Conservation (phyloP, 768 basidiomycete genomes). For the Rhizopogon vinicolor region DNA sequence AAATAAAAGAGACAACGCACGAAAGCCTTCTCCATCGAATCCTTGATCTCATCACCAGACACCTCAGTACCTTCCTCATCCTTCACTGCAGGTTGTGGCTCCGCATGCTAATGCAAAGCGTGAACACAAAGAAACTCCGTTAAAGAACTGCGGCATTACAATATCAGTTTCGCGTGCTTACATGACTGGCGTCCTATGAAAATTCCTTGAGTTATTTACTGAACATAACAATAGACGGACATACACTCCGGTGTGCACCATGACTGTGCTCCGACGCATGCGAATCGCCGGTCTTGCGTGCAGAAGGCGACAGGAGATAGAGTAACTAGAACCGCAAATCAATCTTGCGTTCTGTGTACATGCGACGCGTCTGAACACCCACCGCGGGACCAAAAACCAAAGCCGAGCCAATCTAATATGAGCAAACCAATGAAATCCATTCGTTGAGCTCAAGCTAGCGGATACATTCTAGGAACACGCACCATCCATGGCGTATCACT, state of each 20-base stretch:
- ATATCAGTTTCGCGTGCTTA: slow-evolving; percentile 7
- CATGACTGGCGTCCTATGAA: slow-evolving; percentile 13
- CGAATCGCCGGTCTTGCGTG: slow-evolving; percentile 17
- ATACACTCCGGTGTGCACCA: slow-evolving; percentile 9
- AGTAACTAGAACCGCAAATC: slow-evolving; percentile 15
- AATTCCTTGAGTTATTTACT: neutral
- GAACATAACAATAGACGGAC: slow-evolving; percentile 5
- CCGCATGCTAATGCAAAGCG: slow-evolving; percentile 11
- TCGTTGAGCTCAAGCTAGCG: neutral
- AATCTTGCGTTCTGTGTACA: neutral
- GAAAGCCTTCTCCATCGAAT: slow-evolving; percentile 21
- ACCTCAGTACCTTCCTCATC: slow-evolving; percentile 28
- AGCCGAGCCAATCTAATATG: slow-evolving; percentile 25
- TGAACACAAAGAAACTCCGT: neutral
- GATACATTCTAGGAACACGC: slow-evolving; percentile 3
- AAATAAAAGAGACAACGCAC: slow-evolving; percentile 11
- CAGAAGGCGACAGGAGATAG: slow-evolving; percentile 27
- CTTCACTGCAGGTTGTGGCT: slow-evolving; percentile 9
- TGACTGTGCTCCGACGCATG: slow-evolving; percentile 16
- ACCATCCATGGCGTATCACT: slow-evolving; percentile 27
- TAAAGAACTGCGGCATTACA: neutral
- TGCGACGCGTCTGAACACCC: slow-evolving; percentile 3
- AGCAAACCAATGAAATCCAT: neutral
- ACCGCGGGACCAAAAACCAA: slow-evolving; percentile 28
- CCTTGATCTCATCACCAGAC: slow-evolving; percentile 24